Percentiles rank a stretch among this genome's conserved stretches.
phyloP scores from a whole-genome alignment of 768 basidiomycete species.

The Lentinus brumalis region DNA sequence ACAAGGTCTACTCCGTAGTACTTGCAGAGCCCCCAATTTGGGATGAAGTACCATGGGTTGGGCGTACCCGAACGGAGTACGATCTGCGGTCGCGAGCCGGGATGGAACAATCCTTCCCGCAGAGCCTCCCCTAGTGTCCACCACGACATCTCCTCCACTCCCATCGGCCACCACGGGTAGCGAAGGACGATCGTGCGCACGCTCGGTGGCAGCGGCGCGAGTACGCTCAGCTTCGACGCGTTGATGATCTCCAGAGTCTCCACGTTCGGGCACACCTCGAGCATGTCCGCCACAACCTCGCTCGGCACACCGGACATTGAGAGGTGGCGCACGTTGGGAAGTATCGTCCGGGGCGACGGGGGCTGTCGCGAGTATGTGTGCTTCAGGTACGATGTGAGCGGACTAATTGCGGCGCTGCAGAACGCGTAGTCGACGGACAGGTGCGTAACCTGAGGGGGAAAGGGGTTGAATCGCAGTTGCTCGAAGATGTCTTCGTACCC shows the following conservation, averaged over 20 bases:
- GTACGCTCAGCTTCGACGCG: conserved; percentile 11
- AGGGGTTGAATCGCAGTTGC: conserved; percentile 30
- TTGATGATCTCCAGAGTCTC: conserved; percentile 17
- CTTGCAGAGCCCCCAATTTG: conserved; percentile 6
- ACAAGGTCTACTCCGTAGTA: conserved; percentile 8
- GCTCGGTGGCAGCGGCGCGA: conserved; percentile 14
- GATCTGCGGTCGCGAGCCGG: conserved; percentile 1
- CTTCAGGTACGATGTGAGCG: conserved; percentile 28
- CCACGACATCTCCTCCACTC: conserved; percentile 13
- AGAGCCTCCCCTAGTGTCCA: conserved; percentile 18
- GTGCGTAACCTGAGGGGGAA: conserved; percentile 35
- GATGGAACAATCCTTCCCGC: conserved; percentile 12
- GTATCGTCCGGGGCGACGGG: conserved; percentile 32
- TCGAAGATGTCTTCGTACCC: conserved; percentile 39
- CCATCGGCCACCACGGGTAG: conserved; percentile 1
- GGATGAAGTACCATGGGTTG: conserved; percentile 9
- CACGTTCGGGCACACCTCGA: conserved; percentile 14
- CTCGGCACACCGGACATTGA: conserved; percentile 9
- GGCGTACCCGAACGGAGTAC: conserved; percentile 18
- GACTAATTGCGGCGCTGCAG: conserved; percentile 21
- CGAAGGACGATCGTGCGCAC: conserved; percentile 17
- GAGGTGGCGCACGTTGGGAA: conserved; percentile 34
- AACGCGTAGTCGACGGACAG: conserved; percentile 39
- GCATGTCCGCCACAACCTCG: conserved; percentile 20
- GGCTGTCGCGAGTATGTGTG: conserved; percentile 14